Base-by-base conservation (phyloP, 495 filamentous ascomycete species). In the Arthonia radiata region DNA sequence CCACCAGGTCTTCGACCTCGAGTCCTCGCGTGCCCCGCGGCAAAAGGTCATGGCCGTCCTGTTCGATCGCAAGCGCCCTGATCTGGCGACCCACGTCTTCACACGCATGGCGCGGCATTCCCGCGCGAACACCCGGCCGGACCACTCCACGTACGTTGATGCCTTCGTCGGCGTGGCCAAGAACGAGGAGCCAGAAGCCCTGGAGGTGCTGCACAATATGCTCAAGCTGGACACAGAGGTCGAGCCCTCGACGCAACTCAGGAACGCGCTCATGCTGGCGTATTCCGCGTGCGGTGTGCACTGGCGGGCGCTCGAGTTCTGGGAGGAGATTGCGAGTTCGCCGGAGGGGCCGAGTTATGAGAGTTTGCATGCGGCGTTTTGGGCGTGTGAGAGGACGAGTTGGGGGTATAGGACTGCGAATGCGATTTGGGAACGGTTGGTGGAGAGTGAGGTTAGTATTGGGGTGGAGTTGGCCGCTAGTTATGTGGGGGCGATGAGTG, bases 211-310 rank as follows among this genome's bases (percentile, higher is more conserved):
- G 10, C 74, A 89, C 42, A 91, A 91, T 38, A 80, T 89, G 64
- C 56, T 92, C 25, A 92, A 90, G 47, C 66, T 94, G 34, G 86
- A 94, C 48, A 52, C 66, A 5, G 56, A 63, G 23, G 55, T 94
- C 18, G 70, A 86, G 31, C 54, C 71, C 10, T 70, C 66, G 41
- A 93, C 83, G 2, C 52, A 50, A 26, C 43, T 94, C 1, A 56
- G 67, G 27, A 92, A 92, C 37, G 61, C 69, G 0, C 52, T 97
- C 15, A 92, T 97, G 73, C 53, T 82, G 15, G 86, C 72, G 0
- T 83, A 89, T 39, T 59, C 59, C 2, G 57, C 60, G 1, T 74
- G 67, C 41, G 73, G 59, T 1, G 52, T 65, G 26, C 52, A 68
- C 0, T 45, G 57, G 28, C 58, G 61, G 19, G 73, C 71, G 9